Percentiles rank a stretch among this genome's conserved stretches.
Conservation (phyloP, 139 green algal species). For the Astrephomene gubernaculifera region DNA sequence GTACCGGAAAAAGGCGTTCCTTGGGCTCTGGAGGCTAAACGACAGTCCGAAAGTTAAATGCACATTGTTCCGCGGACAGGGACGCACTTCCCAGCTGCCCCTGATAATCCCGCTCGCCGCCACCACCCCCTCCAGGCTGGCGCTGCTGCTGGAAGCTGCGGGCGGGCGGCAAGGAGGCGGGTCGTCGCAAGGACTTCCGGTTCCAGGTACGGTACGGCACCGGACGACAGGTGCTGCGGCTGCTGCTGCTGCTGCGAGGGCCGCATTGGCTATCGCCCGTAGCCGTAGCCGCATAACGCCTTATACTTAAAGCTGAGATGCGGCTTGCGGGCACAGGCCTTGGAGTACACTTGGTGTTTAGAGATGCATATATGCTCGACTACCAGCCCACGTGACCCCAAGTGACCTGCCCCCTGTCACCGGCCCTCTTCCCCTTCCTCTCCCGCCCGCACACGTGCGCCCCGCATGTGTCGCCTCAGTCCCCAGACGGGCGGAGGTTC, state of each 20-base stretch:
- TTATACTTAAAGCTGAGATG: too few species aligned
- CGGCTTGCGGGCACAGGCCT: too few species aligned
- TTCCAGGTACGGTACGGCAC: constrained; percentile 25
- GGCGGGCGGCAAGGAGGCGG: constrained; percentile 39
- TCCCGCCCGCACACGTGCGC: not conserved
- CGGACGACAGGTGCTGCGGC: not conserved
- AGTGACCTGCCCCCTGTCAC: not conserved
- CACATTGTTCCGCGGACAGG: too few species aligned
- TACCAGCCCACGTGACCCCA: not conserved
- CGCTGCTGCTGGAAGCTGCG: constrained; percentile 41
- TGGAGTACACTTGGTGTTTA: not conserved
- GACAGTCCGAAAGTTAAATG: too few species aligned
- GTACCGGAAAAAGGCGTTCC: too few species aligned
- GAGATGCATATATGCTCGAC: not conserved
- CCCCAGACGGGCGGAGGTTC: constrained; percentile 34
- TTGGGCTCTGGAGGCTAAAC: not conserved
- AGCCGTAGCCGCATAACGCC: too few species aligned
- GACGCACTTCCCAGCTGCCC: not conserved
- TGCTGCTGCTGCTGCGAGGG: not conserved
- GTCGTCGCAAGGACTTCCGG: constrained; percentile 34
- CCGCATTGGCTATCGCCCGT: not conserved
- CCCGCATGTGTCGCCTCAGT: not conserved
- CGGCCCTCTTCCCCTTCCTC: not conserved
- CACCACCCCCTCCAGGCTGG: not conserved
- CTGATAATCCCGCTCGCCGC: not conserved